Evolutionary conservation across 2,329 filamentous ascomycete species (phyloP).

Genomic region (Aspergillus flavus): DNA sequence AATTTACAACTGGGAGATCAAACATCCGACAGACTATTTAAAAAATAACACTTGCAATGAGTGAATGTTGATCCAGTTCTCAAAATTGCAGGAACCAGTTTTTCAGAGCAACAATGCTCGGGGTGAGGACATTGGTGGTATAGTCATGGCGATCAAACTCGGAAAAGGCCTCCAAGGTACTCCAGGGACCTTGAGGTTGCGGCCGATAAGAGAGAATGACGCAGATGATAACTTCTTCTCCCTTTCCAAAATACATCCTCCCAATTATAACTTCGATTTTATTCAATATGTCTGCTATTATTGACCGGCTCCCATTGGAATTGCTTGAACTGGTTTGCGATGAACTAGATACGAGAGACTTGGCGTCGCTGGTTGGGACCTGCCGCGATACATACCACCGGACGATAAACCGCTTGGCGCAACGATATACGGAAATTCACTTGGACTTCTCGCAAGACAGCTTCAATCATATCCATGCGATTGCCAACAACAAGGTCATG

Average conservation of each 20-base stretch:
- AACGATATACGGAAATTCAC: slow-evolving; percentile 14
- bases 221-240: neutral
- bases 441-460: slow-evolving; percentile 14
- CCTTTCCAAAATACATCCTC: neutral
- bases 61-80: no score
- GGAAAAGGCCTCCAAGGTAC: neutral
- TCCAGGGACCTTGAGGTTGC: slow-evolving; percentile 3
- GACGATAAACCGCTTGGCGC: slow-evolving; percentile 13
- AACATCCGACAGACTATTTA: no score
- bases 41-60: no score
- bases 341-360: slow-evolving; percentile 12
- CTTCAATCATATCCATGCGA: slow-evolving; percentile 15
- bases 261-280: neutral
- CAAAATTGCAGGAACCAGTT: no score
- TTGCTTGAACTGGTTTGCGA: slow-evolving; percentile 14
- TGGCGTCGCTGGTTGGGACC: slow-evolving; percentile 15
- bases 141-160: neutral
- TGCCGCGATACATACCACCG: slow-evolving; percentile 10
- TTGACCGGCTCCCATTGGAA: slow-evolving; percentile 11
- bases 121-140: neutral
- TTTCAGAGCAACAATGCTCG: neutral
- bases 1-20: no score
- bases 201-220: neutral
- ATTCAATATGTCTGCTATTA: neutral
- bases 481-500: slow-evolving; percentile 13